Percentiles rank a stretch among this genome's conserved stretches.
phyloP scores from a whole-genome alignment of 164 flowering plant genomes.

The Sedum album region DNA sequence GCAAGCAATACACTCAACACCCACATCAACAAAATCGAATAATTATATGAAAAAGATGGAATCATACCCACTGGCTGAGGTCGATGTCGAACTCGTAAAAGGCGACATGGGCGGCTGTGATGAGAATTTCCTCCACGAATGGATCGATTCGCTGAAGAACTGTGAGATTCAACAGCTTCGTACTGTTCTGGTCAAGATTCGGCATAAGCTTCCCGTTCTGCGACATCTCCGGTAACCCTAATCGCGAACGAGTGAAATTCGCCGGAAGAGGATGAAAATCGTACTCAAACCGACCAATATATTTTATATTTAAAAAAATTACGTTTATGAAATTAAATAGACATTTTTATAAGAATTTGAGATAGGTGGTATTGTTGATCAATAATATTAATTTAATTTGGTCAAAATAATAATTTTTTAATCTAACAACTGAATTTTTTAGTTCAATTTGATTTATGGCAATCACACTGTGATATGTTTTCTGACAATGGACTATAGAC shows the following conservation, averaged over 20 bases:
- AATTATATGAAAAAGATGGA: neutral
- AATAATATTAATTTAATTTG: no score
- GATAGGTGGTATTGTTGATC: no score
- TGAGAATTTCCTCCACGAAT: conserved; percentile 71
- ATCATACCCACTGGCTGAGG: conserved; percentile 67
- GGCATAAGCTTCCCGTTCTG: conserved; percentile 73
- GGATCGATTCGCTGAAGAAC: conserved; percentile 89
- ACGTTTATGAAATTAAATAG: no score
- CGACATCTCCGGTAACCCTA: conserved; percentile 26
- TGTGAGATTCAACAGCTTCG: conserved; percentile 78
- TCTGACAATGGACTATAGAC: no score
- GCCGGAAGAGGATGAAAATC: neutral
- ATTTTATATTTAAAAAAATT: no score
- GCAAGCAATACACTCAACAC: conserved; percentile 7
- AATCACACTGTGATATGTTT: no score
- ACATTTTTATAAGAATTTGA: no score
- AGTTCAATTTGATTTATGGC: no score
- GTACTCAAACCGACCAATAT: neutral
- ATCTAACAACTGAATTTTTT: no score
- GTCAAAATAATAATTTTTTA: no score
- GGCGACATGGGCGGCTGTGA: conserved; percentile 90
- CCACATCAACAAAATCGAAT: neutral
- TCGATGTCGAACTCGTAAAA: conserved; percentile 88
- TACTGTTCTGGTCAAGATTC: conserved; percentile 74
- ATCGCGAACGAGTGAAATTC: neutral